Evolutionary conservation across 164 flowering plant species (phyloP).

Genomic region (Brasenia schreberi): DNA sequence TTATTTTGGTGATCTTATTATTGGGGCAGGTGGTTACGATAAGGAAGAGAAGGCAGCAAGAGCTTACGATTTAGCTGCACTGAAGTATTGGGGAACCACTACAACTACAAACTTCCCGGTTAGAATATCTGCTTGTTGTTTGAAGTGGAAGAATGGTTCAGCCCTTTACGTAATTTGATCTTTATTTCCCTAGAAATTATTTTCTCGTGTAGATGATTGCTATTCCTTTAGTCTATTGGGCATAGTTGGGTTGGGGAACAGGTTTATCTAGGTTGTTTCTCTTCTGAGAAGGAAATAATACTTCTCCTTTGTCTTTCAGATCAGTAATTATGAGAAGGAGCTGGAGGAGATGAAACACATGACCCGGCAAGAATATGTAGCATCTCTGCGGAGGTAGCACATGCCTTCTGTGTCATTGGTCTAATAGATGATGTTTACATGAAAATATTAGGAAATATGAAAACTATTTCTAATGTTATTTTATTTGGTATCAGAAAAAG

Average conservation of each 20-base stretch:
- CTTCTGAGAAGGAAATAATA: not conserved
- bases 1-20: not conserved
- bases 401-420: not conserved
- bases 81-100: conserved; percentile 91
- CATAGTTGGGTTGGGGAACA: not conserved
- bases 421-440: not conserved
- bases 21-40: conserved; percentile 73
- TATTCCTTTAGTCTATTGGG: not conserved
- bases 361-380: conserved; percentile 92
- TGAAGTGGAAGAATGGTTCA: not conserved
- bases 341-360: conserved; percentile 90
- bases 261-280: not conserved
- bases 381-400: conserved; percentile 70
- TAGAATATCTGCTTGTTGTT: conserved; percentile 6
- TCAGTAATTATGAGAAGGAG: conserved; percentile 72
- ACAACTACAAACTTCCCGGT: conserved; percentile 87
- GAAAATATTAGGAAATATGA: conserved; percentile 1
- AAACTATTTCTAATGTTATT: not conserved
- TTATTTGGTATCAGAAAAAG: conserved; percentile 51
- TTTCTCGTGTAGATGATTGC: not conserved
- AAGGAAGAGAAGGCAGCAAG: conserved; percentile 96
- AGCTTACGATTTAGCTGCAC: conserved; percentile 90
- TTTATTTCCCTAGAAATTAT: not conserved
- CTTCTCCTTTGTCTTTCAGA: conserved; percentile 23
- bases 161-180: not conserved